Percentiles rank a stretch among this genome's conserved stretches.
phyloP scores from a whole-genome alignment of 208 protist genomes.

The Herpetomonas tarakana region DNA sequence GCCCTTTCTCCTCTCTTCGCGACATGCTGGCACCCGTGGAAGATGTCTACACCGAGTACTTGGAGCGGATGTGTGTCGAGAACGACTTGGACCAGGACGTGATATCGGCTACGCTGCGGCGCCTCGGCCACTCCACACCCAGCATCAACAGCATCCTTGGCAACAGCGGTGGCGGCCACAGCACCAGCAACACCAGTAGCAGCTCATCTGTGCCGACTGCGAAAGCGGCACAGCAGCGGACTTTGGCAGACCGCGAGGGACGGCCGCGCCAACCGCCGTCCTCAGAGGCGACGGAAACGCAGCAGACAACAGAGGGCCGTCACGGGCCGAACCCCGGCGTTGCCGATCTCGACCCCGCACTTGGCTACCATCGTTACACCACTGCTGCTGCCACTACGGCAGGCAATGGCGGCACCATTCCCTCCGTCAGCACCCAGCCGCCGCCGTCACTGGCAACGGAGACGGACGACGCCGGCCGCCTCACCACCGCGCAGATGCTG shows the following conservation, averaged over 20 bases:
- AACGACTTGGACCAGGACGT: slow-evolving; percentile 35
- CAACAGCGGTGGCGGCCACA: slow-evolving; percentile 6
- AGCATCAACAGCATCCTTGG: slow-evolving; percentile 49
- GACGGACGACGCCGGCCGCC: no score
- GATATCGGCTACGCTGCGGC: slow-evolving; percentile 44
- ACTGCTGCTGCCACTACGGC: no score
- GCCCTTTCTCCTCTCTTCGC: no score
- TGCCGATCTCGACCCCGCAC: background rate
- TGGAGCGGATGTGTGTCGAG: slow-evolving; percentile 21
- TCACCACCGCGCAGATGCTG: no score
- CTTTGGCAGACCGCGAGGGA: no score
- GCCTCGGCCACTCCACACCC: slow-evolving; percentile 36
- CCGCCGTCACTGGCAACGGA: no score
- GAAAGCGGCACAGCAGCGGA: background rate
- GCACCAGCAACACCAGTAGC: slow-evolving; percentile 5
- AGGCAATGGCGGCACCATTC: no score
- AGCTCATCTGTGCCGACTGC: slow-evolving; percentile 4
- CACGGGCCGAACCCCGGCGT: background rate
- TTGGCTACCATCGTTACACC: no score
- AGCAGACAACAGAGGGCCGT: background rate
- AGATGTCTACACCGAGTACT: slow-evolving; percentile 55
- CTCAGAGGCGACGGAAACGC: background rate
- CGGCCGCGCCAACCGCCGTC: slow-evolving; percentile 10
- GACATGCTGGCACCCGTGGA: slow-evolving; percentile 41
- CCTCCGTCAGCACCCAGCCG: no score